Conservation (phyloP, 129 eudicot species). For the Flaveria brownii region DNA sequence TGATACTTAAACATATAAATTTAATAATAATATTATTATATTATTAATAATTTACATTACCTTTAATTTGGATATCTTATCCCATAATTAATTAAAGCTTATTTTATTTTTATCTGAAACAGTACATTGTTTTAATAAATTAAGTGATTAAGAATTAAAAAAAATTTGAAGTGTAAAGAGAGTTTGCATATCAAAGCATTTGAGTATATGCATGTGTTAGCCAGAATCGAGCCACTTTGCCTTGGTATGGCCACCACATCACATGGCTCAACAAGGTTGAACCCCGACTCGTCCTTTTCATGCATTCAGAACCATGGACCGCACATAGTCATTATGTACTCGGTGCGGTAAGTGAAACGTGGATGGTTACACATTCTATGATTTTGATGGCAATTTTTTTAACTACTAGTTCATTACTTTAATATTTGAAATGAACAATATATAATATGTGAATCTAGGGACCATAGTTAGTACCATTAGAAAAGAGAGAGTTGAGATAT, state of each 20-base stretch:
- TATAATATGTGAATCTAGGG: background rate
- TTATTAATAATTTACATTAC: no score
- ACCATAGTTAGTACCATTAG: no score
- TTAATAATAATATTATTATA: background rate
- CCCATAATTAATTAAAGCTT: no score
- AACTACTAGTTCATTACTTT: background rate
- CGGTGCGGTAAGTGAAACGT: background rate
- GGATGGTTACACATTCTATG: background rate
- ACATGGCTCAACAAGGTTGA: constrained; percentile 30
- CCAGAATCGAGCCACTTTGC: constrained; percentile 26
- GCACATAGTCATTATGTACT: background rate
- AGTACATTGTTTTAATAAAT: background rate
- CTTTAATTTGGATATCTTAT: no score
- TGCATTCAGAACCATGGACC: constrained; percentile 30
- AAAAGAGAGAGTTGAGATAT: background rate
- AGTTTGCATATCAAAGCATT: background rate
- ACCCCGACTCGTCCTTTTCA: constrained; percentile 36
- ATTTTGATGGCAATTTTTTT: background rate
- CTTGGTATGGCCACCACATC: constrained; percentile 29
- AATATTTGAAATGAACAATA: background rate
- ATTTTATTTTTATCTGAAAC: background rate
- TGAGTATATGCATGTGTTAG: constrained; percentile 14
- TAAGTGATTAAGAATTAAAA: background rate
- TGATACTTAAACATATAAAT: background rate
- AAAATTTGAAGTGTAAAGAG: background rate